Evolutionary conservation across 441 rosid species (phyloP).

Genomic region (Syzygium syzygioides): DNA sequence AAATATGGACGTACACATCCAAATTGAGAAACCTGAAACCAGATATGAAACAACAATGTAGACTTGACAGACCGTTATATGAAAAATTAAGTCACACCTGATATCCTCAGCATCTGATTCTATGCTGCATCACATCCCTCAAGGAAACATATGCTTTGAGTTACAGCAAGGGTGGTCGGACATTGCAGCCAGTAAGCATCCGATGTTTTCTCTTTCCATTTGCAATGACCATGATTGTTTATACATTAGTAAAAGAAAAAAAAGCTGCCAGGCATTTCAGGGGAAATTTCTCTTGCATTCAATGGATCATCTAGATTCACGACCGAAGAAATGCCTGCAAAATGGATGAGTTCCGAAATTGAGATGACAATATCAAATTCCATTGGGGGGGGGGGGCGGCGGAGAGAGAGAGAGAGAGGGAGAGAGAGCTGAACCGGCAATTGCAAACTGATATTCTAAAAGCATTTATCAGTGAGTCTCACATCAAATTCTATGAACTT

Average conservation of each 20-base stretch:
- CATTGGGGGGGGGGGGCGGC: neutral
- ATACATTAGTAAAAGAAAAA: neutral
- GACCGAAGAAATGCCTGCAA: neutral
- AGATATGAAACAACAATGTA: neutral
- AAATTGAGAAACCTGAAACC: neutral
- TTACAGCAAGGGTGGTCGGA: neutral
- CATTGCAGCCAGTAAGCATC: neutral
- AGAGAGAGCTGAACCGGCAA: neutral
- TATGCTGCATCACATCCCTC: neutral
- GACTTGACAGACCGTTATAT: neutral
- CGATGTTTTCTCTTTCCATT: neutral
- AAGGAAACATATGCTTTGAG: neutral
- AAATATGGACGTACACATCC: neutral
- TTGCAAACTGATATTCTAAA: rapidly evolving
- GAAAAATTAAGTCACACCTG: neutral
- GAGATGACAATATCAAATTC: neutral
- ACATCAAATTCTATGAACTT: neutral
- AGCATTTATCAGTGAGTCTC: neutral
- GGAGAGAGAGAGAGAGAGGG: neutral
- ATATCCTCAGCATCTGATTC: neutral
- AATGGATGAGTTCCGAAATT: neutral
- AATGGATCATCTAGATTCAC: neutral
- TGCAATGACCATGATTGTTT: neutral
- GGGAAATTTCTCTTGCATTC: neutral
- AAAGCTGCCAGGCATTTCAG: neutral